phyloP scores from a whole-genome alignment of 1,139 yeast genomes.

The Arxiozyma heterogenica region DNA sequence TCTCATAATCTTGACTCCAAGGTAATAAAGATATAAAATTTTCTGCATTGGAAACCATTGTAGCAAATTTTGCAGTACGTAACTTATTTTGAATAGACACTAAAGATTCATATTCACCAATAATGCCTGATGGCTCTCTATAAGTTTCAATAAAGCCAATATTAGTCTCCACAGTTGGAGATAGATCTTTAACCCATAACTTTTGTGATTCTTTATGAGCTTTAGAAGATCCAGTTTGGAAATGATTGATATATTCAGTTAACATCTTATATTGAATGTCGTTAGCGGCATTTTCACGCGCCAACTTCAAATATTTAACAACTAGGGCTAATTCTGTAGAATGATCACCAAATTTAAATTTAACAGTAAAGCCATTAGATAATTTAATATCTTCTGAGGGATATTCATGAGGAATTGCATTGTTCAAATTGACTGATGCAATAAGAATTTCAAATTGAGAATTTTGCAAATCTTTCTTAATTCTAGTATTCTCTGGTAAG shows the following conservation, averaged over 20 bases:
- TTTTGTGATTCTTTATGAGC: conserved; percentile 80
- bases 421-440: conserved; percentile 45
- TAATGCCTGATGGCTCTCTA: conserved; percentile 83
- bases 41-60: conserved; percentile 58
- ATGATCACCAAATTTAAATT: conserved; percentile 73
- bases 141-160: conserved; percentile 88
- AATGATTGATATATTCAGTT: conserved; percentile 56
- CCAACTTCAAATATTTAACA: conserved; percentile 46
- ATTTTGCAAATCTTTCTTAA: conserved; percentile 40
- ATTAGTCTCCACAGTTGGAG: conserved; percentile 77
- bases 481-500: conserved; percentile 78
- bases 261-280: conserved; percentile 62
- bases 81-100: conserved; percentile 90
- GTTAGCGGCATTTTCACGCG: conserved; percentile 59
- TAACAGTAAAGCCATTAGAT: conserved; percentile 29
- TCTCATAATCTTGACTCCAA: conserved; percentile 68
- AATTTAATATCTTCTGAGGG: conserved; percentile 34
- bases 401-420: conserved; percentile 36
- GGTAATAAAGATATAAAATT: conserved; percentile 59
- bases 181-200: conserved; percentile 78
- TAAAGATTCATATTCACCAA: conserved; percentile 91
- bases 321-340: conserved; percentile 51
- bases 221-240: conserved; percentile 72
- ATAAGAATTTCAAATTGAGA: conserved; percentile 44
- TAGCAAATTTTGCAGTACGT: conserved; percentile 69